Evolutionary conservation across 768 basidiomycete genomes (phyloP).

Genomic region (Nevesoporus exiguus): DNA sequence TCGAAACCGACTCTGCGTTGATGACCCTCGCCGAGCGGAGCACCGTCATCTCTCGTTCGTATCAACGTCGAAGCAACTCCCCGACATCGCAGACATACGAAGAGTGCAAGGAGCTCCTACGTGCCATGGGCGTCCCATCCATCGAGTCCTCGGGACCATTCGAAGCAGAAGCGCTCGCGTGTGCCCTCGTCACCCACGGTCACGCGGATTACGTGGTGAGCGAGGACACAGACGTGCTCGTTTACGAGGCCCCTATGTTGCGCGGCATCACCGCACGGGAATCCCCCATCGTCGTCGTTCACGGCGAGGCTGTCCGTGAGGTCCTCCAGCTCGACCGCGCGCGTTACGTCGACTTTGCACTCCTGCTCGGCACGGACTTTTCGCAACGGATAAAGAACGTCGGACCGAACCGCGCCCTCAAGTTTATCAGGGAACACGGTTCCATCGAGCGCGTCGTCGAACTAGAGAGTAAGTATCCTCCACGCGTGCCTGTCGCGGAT

Average conservation of each 20-base stretch:
- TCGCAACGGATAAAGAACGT: slow-evolving; percentile 79
- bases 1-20: slow-evolving; percentile 23
- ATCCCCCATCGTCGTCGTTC: slow-evolving; percentile 60
- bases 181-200: slow-evolving; percentile 70
- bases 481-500: slow-evolving; percentile 40
- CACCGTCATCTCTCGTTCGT: slow-evolving; percentile 57
- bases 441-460: slow-evolving; percentile 70
- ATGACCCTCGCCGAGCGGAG: slow-evolving; percentile 49
- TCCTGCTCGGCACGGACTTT: slow-evolving; percentile 90
- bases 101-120: slow-evolving; percentile 65
- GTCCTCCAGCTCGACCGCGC: slow-evolving; percentile 53
- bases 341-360: slow-evolving; percentile 77
- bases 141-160: slow-evolving; percentile 63
- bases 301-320: slow-evolving; percentile 57
- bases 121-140: slow-evolving; percentile 81
- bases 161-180: slow-evolving; percentile 86
- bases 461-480: slow-evolving; percentile 48
- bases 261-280: slow-evolving; percentile 66
- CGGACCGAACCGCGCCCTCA: slow-evolving; percentile 75
- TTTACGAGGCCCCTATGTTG: slow-evolving; percentile 79
- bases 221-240: slow-evolving; percentile 86
- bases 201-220: slow-evolving; percentile 85
- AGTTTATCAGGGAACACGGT: slow-evolving; percentile 66
- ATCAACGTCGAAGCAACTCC: slow-evolving; percentile 54
- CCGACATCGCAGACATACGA: slow-evolving; percentile 66